Evolutionary conservation across 2,329 filamentous ascomycete genomes (phyloP).

Genomic region (Talaromyces marneffei): DNA sequence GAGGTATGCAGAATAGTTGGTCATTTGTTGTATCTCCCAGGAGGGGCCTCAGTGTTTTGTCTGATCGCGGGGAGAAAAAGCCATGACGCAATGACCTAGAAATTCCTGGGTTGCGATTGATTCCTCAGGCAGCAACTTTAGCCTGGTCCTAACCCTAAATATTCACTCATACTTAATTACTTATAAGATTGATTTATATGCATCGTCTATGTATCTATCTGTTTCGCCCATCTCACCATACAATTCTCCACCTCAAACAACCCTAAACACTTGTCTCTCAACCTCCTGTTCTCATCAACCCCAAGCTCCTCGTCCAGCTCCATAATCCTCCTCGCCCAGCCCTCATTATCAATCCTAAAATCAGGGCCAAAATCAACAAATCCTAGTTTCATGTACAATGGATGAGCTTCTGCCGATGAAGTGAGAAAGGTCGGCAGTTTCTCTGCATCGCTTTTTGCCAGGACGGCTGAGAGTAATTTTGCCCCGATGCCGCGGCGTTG

Average conservation of each 20-base stretch:
- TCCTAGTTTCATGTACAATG: neutral
- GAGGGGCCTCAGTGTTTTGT: neutral
- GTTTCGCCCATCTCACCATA: neutral
- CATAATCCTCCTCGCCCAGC: conserved; percentile 1
- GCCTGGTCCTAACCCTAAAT: neutral
- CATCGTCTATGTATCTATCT: neutral
- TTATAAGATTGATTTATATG: neutral
- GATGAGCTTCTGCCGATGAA: conserved; percentile 5
- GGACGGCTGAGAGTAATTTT: conserved; percentile 4
- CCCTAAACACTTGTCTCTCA: neutral
- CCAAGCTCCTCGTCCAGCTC: neutral
- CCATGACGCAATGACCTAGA: conserved; percentile 4
- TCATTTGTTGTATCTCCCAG: neutral
- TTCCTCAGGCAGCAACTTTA: neutral
- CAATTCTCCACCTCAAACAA: conserved; percentile 1
- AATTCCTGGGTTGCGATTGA: neutral
- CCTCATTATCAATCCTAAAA: conserved; percentile 10
- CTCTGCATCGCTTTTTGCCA: conserved; percentile 8
- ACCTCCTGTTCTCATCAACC: neutral
- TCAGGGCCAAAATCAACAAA: conserved; percentile 5
- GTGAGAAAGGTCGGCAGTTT: neutral
- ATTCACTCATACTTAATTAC: no score
- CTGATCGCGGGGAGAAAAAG: neutral
- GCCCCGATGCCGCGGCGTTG: conserved; percentile 10
- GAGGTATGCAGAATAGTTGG: neutral